Base-by-base conservation (phyloP, 352 stramenopile species). In the Phytophthora sp. region DNA sequence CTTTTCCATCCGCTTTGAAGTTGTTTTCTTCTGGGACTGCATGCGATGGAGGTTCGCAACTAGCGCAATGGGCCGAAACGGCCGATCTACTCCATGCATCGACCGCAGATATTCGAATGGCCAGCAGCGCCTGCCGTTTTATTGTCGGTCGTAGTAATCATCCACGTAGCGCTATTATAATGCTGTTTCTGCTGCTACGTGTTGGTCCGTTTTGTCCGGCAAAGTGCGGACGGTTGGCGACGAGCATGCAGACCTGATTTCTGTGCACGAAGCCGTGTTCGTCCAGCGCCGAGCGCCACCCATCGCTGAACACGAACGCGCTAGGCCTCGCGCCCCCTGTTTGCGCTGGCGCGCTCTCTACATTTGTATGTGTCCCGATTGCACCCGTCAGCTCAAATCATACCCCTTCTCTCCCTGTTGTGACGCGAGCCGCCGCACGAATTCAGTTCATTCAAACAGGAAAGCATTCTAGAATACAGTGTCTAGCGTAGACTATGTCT, bases 201-300 rank as follows among this genome's bases (percentile, higher is more conserved):
- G 44, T 16, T 20, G 12, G 57, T 54, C 47, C 58, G 31, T 64
- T 44, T 50, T 16, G 21, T 56, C 42, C 12, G 7, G 4, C 30
- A 56, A 45, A 46, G 26, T 39, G 44, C 24, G n/a, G 13, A n/a
- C n/a, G 44, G 13, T 20, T 24, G 23, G 13, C 11, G 36, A n/a
- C 33, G 8, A 35, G 13, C 24, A 23, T 16, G 27, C 27, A 29
- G 11, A 21, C 18, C 55, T 18, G 26, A 55, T 69, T 69, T 65
- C 45, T 58, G n/a, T 46, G 62, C 57, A 18, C 54, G 56, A 61
- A 67, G 24, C 41, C 63, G 55, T 71, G 63, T 66, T 71, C 20
- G 36, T 6, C 2, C n/a, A 13, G 58, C 27, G n/a, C 38, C 24
- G 36, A 35, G 12, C 35, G 35, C 56, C 63, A 71, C 15, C 21